Evolutionary conservation across 352 stramenopile species (phyloP).

Genomic region (Phytophthora sansomeana): DNA sequence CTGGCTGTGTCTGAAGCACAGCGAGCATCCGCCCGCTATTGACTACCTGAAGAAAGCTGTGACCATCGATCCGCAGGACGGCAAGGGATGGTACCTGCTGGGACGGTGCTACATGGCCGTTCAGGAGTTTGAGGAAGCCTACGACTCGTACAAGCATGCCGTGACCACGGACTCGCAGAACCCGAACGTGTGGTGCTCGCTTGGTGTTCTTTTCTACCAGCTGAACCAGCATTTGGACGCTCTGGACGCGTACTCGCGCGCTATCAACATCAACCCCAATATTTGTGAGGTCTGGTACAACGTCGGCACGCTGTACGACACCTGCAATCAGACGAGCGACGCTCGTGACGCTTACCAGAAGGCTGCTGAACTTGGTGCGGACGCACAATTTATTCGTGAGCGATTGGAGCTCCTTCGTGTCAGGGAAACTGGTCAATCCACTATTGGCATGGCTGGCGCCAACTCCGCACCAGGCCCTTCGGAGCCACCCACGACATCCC

Average conservation of each 20-base stretch:
- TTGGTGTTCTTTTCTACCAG: conserved; percentile 93
- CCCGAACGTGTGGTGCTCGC: conserved; percentile 92
- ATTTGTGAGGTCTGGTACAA: conserved; percentile 94
- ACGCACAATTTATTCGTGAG: conserved; percentile 87
- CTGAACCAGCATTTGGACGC: conserved; percentile 90
- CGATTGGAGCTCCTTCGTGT: conserved; percentile 80
- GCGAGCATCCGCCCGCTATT: conserved; percentile 83
- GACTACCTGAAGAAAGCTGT: conserved; percentile 89
- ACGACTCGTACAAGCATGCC: conserved; percentile 91
- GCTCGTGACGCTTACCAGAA: conserved; percentile 91
- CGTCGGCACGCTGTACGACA: conserved; percentile 91
- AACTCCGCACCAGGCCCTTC: conserved; percentile 83
- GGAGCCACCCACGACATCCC: conserved; percentile 85
- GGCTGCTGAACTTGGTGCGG: conserved; percentile 83
- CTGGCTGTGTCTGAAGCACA: conserved; percentile 88
- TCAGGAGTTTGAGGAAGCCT: conserved; percentile 91
- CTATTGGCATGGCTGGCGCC: conserved; percentile 83
- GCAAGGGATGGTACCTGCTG: conserved; percentile 91
- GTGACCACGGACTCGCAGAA: conserved; percentile 92
- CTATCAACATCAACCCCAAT: conserved; percentile 93
- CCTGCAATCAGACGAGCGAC: conserved; percentile 91
- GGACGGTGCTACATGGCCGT: conserved; percentile 93
- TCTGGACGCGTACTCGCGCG: conserved; percentile 88
- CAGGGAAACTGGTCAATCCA: conserved; percentile 81
- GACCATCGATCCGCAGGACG: conserved; percentile 79